Conservation (phyloP, 2,329 filamentous ascomycete species). For the Colletotrichum phormii region DNA sequence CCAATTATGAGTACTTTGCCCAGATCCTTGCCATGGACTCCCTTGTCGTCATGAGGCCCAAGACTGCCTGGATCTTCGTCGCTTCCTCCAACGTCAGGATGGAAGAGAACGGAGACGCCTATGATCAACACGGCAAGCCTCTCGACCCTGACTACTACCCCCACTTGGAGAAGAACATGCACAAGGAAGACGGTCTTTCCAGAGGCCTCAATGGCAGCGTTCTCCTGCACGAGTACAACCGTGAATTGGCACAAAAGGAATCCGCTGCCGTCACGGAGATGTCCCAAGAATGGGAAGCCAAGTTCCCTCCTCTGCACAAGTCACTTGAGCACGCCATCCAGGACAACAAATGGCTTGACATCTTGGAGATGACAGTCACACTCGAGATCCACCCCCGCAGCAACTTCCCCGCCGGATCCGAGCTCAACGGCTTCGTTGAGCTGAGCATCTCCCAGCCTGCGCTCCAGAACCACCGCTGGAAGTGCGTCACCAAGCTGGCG, state of each 20-base stretch:
- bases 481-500: slow-evolving; percentile 68
- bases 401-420: slow-evolving; percentile 69
- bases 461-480: slow-evolving; percentile 69
- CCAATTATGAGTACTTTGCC: slow-evolving; percentile 72
- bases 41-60: slow-evolving; percentile 65
- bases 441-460: slow-evolving; percentile 66
- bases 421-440: slow-evolving; percentile 70
- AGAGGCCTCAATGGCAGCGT: slow-evolving; percentile 61
- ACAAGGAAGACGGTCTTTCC: slow-evolving; percentile 62
- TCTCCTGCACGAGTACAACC: slow-evolving; percentile 70
- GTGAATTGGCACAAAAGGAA: slow-evolving; percentile 64
- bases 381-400: slow-evolving; percentile 69
- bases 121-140: slow-evolving; percentile 55
- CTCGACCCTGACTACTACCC: slow-evolving; percentile 64
- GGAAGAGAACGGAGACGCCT: slow-evolving; percentile 55
- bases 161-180: slow-evolving; percentile 66
- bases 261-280: slow-evolving; percentile 67
- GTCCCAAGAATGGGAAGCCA: slow-evolving; percentile 66
- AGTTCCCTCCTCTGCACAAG: slow-evolving; percentile 67
- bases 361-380: slow-evolving; percentile 72
- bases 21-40: slow-evolving; percentile 66
- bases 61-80: slow-evolving; percentile 69
- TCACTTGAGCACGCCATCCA: slow-evolving; percentile 61
- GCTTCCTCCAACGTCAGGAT: slow-evolving; percentile 65
- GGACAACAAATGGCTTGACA: slow-evolving; percentile 65